A percentile compares a stretch with the other conserved stretches of the same genome.
Conservation (phyloP, 139 green algal species). For the Auxenochlorella protothecoides region DNA sequence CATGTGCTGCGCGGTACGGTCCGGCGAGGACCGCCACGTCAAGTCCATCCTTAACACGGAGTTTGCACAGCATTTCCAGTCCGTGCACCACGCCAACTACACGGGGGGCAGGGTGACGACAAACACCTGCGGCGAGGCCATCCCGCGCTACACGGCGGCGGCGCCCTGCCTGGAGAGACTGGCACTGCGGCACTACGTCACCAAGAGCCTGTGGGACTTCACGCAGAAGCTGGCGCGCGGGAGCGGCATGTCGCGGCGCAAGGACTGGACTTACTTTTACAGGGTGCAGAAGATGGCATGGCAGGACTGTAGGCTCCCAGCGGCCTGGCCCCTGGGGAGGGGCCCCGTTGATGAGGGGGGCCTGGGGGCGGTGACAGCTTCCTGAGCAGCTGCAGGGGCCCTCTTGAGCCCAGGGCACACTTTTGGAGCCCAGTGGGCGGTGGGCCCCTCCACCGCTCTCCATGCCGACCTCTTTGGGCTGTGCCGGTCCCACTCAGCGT, state of each 20-base stretch:
- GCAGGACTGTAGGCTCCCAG: background rate
- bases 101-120: background rate
- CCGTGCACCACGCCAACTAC: constrained; percentile 4
- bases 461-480: too few species aligned
- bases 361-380: too few species aligned
- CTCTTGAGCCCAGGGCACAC: too few species aligned
- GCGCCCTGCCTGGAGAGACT: background rate
- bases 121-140: too few species aligned
- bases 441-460: too few species aligned
- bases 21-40: constrained; percentile 10
- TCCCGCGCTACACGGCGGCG: too few species aligned
- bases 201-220: background rate
- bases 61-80: background rate
- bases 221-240: background rate
- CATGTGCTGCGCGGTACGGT: background rate
- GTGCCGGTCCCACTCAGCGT: too few species aligned
- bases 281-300: background rate
- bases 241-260: background rate
- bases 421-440: too few species aligned
- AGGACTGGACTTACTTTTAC: background rate
- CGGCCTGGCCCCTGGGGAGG: background rate
- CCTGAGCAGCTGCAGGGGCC: too few species aligned
- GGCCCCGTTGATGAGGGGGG: too few species aligned
- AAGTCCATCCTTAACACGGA: constrained; percentile 18
- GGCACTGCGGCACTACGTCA: background rate